Evolutionary conservation across 139 green algal species (phyloP).

Genomic region (Astrephomene gubernaculifera): DNA sequence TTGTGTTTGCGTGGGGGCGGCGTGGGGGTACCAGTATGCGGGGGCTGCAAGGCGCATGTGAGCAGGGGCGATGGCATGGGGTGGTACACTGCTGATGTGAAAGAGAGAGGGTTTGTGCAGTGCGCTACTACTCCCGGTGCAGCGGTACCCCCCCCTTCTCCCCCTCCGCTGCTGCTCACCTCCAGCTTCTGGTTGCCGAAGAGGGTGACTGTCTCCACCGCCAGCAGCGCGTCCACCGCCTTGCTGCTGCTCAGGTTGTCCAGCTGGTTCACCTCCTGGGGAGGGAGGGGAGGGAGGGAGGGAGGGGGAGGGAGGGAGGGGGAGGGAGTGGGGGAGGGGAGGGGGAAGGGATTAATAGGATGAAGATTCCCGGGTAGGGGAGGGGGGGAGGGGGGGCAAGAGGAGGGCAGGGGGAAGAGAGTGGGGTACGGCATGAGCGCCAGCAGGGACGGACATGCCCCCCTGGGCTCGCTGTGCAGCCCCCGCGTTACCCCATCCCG

Average conservation of each 20-base stretch:
- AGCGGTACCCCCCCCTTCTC: background rate
- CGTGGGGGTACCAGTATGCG: no score
- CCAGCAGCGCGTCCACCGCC: constrained; percentile 94
- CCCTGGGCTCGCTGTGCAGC: background rate
- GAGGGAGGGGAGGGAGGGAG: no score
- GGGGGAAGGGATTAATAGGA: background rate
- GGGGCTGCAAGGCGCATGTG: background rate
- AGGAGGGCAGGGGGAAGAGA: background rate
- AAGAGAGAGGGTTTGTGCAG: background rate
- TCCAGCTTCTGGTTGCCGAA: constrained; percentile 83
- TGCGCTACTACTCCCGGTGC: background rate
- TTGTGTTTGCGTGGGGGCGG: no score
- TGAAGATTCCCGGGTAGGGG: background rate
- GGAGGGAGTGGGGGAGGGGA: background rate
- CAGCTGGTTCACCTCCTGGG: constrained; percentile 81
- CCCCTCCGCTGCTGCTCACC: constrained; percentile 3
- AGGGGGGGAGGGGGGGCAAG: background rate
- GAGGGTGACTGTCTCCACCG: constrained; percentile 94
- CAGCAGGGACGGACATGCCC: background rate
- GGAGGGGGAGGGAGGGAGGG: background rate
- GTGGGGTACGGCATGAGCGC: background rate
- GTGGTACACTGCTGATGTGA: background rate
- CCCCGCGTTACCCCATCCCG: background rate
- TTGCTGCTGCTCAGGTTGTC: constrained; percentile 91
- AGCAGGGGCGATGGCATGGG: background rate